Evolutionary conservation across 2,329 filamentous ascomycete species (phyloP), one percentile per base, ranked within the genome.

Genomic region (Knufia fluminis): DNA sequence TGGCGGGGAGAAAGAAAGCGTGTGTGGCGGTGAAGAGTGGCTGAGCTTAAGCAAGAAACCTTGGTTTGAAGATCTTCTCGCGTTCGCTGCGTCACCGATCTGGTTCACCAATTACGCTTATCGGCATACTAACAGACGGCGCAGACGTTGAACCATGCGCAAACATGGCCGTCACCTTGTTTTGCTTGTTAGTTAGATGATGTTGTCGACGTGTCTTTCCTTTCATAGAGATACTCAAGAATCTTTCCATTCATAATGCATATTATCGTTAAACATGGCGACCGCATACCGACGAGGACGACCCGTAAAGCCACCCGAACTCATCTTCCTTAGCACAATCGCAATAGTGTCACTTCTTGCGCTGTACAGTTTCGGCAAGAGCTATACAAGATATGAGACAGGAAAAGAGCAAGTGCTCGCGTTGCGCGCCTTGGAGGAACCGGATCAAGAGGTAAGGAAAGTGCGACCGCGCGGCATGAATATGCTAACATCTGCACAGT

Each of bases 401-500:
- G n/a, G 4, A 19, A 41, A 16, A 36, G 24, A 24, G 26, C 17
- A 24, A 32, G 14, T 23, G 26, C 42, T 23, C 7, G 38, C 28
- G n/a, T 44, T 46, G 22, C 54, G 55, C 17, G 46, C 52, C 26
- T 47, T 54, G 38, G 38, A 54, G 24, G 36, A 46, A 26, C 53
- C 51, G 41, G 53, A 58, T 38, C 36, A 55, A 16, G 55, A 57
- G 53, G 56, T 54, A 36, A 20, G 28, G 23, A 9, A 14, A 39
- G 32, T 43, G 39, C 14, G 16, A n/a, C 32, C 14, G 4, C n/a
- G 16, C 9, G 3, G 12, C 17, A 31, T 36, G 7, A 10, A 6
- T 8, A 31, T 17, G 24, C 23, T 24, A 6, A 38, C 19, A 19
- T 35, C 20, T 26, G 7, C 26, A 17, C 54, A 90, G 71, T 98